phyloP scores from a whole-genome alignment of 2,329 filamentous ascomycete genomes.

The Beauveria brongniartii region DNA sequence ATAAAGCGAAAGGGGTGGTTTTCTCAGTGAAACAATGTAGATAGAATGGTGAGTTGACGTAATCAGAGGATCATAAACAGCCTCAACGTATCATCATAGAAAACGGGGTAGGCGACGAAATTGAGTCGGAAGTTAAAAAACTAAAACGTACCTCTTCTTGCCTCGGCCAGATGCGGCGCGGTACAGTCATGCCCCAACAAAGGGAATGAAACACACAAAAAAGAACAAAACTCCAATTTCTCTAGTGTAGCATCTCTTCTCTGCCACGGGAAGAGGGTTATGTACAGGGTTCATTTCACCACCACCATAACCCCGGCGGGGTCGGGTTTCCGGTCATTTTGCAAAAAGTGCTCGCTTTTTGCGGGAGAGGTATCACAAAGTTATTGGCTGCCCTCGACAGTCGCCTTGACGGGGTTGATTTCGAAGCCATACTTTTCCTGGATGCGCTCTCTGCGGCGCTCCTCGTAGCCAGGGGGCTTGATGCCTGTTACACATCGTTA shows the following conservation, averaged over 20 bases:
- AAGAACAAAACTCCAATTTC: conserved; percentile 32
- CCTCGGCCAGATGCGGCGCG: not conserved
- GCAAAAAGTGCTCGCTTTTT: not conserved
- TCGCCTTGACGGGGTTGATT: conserved; percentile 57
- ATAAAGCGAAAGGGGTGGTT: not conserved
- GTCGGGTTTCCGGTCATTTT: conserved; percentile 2
- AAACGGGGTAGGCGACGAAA: conserved; percentile 10
- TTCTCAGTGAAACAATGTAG: conserved; percentile 17
- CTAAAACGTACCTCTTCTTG: conserved; percentile 13
- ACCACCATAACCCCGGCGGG: conserved; percentile 11
- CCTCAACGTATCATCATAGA: conserved; percentile 37
- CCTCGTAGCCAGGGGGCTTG: conserved; percentile 71
- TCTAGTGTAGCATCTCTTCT: conserved; percentile 31
- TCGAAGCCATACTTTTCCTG: conserved; percentile 85
- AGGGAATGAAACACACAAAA: conserved; percentile 17
- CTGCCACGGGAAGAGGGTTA: conserved; percentile 27
- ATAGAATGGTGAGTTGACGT: conserved; percentile 25
- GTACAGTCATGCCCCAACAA: conserved; percentile 14
- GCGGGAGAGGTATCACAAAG: not conserved
- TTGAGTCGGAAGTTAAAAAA: not conserved
- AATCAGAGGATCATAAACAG: conserved; percentile 41
- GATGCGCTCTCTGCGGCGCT: conserved; percentile 72
- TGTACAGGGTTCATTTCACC: conserved; percentile 21
- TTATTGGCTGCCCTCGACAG: conserved; percentile 36
- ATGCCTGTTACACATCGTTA: conserved; percentile 51